phyloP scores from a whole-genome alignment of 306 rosid species.

The Cucurbita pepo region DNA sequence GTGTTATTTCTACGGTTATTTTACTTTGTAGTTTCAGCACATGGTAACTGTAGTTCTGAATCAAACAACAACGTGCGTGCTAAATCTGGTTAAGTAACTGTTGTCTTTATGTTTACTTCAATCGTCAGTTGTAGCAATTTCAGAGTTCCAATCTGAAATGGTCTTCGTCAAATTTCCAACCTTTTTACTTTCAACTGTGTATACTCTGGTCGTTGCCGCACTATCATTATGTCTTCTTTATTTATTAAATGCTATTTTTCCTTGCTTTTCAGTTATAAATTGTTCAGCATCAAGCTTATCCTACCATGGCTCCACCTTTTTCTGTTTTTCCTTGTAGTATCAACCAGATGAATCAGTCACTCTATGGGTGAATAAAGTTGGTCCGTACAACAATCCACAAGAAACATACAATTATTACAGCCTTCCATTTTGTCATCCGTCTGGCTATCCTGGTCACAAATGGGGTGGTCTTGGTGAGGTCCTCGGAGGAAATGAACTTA shows the following conservation, averaged over 20 bases:
- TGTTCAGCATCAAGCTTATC: neutral
- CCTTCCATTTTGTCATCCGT: slow-evolving; percentile 73
- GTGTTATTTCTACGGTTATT: neutral
- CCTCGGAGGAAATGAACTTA: slow-evolving; percentile 92
- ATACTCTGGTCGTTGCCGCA: neutral
- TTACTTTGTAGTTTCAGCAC: neutral
- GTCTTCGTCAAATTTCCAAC: neutral
- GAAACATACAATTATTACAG: slow-evolving; percentile 92
- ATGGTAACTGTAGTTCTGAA: neutral
- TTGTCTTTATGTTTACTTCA: neutral
- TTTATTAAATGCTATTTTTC: neutral
- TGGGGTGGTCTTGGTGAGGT: slow-evolving; percentile 99
- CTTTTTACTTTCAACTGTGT: neutral
- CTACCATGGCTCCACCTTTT: neutral
- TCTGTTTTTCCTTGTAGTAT: slow-evolving; percentile 43
- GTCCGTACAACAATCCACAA: slow-evolving; percentile 96
- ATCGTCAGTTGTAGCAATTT: neutral
- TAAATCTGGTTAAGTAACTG: neutral
- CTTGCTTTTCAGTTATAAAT: neutral
- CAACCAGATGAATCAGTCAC: slow-evolving; percentile 44
- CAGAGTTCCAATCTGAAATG: neutral
- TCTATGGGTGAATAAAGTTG: slow-evolving; percentile 99
- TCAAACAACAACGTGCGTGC: neutral
- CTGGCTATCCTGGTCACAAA: slow-evolving; percentile 60
- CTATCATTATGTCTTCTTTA: neutral